Percentiles rank a stretch among this genome's conserved stretches.
Evolutionary conservation across 768 basidiomycete genomes (phyloP).

Genomic region (Russula sp.): DNA sequence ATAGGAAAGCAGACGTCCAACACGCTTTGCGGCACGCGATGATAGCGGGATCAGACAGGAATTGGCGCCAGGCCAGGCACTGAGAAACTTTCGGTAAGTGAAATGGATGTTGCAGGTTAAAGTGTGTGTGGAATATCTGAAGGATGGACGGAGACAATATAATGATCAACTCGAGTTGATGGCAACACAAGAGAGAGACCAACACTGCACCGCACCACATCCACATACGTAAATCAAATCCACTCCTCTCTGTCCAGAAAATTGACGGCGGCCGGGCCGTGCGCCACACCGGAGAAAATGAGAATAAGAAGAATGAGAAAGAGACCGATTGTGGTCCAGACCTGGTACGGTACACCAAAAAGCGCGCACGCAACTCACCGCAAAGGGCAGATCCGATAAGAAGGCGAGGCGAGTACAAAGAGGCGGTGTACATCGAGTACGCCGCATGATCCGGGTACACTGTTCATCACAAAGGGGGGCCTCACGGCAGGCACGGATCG

Average conservation of each 20-base stretch:
- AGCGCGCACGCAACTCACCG: background rate
- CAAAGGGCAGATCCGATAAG: slow-evolving; percentile 18
- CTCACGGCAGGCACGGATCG: slow-evolving; percentile 20
- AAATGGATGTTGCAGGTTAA: too few species aligned
- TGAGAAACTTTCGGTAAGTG: background rate
- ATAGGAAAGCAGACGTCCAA: slow-evolving; percentile 7
- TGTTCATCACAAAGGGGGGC: slow-evolving; percentile 9
- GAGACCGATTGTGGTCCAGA: slow-evolving; percentile 10
- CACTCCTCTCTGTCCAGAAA: background rate
- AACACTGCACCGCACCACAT: background rate
- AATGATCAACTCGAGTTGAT: too few species aligned
- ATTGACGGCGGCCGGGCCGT: background rate
- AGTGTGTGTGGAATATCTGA: too few species aligned
- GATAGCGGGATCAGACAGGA: slow-evolving; percentile 11
- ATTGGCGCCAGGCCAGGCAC: slow-evolving; percentile 11
- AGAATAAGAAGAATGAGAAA: background rate
- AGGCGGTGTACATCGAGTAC: slow-evolving; percentile 18
- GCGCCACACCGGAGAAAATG: slow-evolving; percentile 13
- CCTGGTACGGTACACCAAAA: background rate
- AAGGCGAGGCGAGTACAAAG: slow-evolving; percentile 7
- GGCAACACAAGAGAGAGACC: background rate
- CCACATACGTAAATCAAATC: background rate
- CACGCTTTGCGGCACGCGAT: slow-evolving; percentile 16
- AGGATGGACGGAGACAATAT: too few species aligned
- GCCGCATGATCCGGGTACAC: slow-evolving; percentile 17